Conservation (phyloP, 495 filamentous ascomycete genomes). For the Geoglossum glabrum region DNA sequence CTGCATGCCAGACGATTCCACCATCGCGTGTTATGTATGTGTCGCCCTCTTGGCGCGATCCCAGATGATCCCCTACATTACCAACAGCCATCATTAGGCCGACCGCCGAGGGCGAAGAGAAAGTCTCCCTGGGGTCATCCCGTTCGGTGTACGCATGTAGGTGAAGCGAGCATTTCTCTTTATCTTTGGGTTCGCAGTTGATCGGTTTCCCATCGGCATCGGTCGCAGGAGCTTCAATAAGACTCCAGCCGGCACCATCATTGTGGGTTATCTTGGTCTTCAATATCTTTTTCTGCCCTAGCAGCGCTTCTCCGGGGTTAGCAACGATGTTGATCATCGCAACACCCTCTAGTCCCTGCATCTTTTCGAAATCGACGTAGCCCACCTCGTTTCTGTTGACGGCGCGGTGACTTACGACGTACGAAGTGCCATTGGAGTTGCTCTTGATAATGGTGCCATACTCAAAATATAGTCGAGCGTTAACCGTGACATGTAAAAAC, state of each 20-base stretch:
- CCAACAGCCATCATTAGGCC: conserved; percentile 82
- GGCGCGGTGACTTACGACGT: conserved; percentile 54
- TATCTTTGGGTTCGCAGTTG: conserved; percentile 35
- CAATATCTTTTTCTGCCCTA: conserved; percentile 53
- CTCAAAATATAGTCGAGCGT: conserved; percentile 32
- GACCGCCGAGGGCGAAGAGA: conserved; percentile 70
- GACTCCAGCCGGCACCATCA: conserved; percentile 72
- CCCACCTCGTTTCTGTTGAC: conserved; percentile 58
- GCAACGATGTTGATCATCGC: conserved; percentile 66
- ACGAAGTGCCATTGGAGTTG: conserved; percentile 93
- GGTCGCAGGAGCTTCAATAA: conserved; percentile 41
- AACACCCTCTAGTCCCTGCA: conserved; percentile 77
- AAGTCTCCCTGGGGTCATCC: conserved; percentile 53
- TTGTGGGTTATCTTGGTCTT: conserved; percentile 88
- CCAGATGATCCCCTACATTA: conserved; percentile 62
- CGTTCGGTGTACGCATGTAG: conserved; percentile 91
- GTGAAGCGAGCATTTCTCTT: conserved; percentile 62
- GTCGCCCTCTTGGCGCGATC: conserved; percentile 37
- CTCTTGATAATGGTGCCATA: conserved; percentile 89
- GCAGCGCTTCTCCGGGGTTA: conserved; percentile 41
- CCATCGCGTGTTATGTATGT: conserved; percentile 81
- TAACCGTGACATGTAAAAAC: conserved; percentile 76
- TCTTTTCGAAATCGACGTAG: conserved; percentile 92
- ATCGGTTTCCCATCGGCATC: conserved; percentile 53
- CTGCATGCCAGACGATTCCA: conserved; percentile 68